Evolutionary conservation across 805 yeast genomes (phyloP).

Genomic region (Ogataea trehalophila): DNA sequence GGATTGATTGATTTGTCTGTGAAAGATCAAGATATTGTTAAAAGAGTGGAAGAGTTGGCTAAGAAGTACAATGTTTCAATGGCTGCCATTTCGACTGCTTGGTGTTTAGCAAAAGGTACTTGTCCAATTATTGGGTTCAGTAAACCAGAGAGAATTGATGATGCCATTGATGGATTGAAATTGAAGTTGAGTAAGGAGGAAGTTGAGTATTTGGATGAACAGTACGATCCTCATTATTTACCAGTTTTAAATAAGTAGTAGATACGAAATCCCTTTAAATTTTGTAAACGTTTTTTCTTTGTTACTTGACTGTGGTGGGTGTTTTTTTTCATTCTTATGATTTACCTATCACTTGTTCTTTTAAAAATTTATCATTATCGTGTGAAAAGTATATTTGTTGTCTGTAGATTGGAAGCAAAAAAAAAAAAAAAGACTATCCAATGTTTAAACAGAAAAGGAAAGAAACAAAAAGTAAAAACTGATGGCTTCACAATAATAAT

Average conservation of each 20-base stretch:
- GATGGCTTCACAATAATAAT: no score
- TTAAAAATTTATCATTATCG: no score
- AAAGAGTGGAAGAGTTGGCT: constrained; percentile 50
- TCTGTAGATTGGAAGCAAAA: no score
- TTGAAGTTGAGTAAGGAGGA: constrained; percentile 36
- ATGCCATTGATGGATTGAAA: constrained; percentile 38
- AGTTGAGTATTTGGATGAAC: constrained; percentile 32
- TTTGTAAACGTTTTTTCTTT: no score
- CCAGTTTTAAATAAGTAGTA: neutral
- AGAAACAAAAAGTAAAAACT: no score
- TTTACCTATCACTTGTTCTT: no score
- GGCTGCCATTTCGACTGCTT: constrained; percentile 49
- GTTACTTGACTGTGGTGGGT: no score
- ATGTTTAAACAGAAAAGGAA: no score
- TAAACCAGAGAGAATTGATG: constrained; percentile 45
- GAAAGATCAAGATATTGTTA: constrained; percentile 18
- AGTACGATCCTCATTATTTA: constrained; percentile 16
- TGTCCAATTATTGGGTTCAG: constrained; percentile 52
- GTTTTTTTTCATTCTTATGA: no score
- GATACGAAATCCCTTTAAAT: no score
- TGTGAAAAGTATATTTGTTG: no score
- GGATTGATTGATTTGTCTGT: constrained; percentile 15
- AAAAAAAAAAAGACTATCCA: no score
- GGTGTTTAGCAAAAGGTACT: constrained; percentile 44
- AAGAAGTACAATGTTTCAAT: constrained; percentile 40